These are phyloP conservation scores for Trypanosomatidae sp. DNA, from an alignment of 208 protist genomes.

Conservation along the genomic window DNA sequence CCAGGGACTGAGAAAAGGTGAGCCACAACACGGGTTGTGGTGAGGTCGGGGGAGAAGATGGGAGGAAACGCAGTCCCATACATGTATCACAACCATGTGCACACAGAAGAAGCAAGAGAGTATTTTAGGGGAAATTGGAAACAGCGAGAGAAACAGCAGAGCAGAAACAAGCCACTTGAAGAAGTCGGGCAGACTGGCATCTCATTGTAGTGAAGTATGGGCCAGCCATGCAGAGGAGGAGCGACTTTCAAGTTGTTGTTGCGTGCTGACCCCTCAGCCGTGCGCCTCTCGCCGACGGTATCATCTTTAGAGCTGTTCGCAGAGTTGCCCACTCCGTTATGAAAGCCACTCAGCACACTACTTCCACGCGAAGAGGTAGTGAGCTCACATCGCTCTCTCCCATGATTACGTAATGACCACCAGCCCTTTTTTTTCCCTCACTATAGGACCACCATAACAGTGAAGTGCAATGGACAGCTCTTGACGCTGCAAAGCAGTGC, in stretches of 20 bases:
- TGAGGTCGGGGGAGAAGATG: not conserved
- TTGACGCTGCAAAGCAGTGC: not conserved
- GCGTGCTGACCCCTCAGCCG: not conserved
- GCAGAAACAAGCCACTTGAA: not conserved
- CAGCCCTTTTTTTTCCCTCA: not conserved
- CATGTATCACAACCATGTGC: not conserved
- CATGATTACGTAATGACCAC: not conserved
- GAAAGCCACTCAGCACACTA: not conserved
- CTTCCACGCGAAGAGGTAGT: not conserved
- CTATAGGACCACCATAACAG: too few species aligned
- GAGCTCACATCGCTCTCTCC: not conserved
- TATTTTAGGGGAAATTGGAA: not conserved
- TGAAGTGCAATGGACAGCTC: not conserved
- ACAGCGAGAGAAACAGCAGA: conserved; percentile 4
- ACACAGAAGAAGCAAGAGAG: not conserved
- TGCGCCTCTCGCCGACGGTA: not conserved
- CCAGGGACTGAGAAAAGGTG: not conserved
- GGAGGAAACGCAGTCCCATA: not conserved
- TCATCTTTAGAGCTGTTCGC: not conserved
- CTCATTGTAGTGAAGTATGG: not conserved
- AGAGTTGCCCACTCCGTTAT: not conserved
- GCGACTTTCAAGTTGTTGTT: not conserved
- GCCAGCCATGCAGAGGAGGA: not conserved
- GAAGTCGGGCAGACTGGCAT: not conserved
- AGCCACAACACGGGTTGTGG: not conserved